Percentiles rank a stretch among this genome's conserved stretches.
These are phyloP conservation scores for Rubia yunnanensis DNA, from an alignment of 257 asterid genomes.

Conservation along the genomic window DNA sequence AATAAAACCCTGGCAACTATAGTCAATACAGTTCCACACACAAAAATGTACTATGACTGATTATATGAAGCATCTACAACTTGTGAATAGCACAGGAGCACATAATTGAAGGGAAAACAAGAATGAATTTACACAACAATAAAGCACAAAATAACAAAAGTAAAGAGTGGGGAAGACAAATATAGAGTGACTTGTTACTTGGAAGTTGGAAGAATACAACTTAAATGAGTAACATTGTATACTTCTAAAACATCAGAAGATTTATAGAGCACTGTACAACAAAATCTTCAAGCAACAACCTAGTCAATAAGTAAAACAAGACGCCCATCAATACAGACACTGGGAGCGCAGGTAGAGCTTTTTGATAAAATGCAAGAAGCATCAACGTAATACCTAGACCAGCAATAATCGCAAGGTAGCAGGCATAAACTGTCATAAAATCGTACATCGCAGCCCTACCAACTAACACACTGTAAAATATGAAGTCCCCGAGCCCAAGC, in stretches of 20 bases:
- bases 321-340: constrained; percentile 82
- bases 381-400: constrained; percentile 83
- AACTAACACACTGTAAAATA: constrained; percentile 88
- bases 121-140: background rate
- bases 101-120: too few relatives aligned
- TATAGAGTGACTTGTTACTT: background rate
- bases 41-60: background rate
- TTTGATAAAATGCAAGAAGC: constrained; percentile 78
- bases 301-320: constrained; percentile 66
- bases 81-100: background rate
- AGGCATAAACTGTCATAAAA: constrained; percentile 89
- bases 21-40: too few relatives aligned
- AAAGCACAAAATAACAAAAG: background rate
- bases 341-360: constrained; percentile 97
- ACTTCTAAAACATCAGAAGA: constrained; percentile 75
- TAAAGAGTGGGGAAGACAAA: background rate
- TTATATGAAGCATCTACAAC: background rate
- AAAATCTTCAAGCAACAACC: constrained; percentile 73
- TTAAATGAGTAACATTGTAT: background rate
- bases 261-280: constrained; percentile 77
- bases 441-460: constrained; percentile 98
- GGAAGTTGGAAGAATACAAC: background rate
- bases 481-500: constrained; percentile 92
- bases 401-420: constrained; percentile 90
- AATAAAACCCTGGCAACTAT: background rate